Base-by-base conservation (phyloP, 1,284 basidiomycete genomes). In the Phellopilus nigrolimitatus region DNA sequence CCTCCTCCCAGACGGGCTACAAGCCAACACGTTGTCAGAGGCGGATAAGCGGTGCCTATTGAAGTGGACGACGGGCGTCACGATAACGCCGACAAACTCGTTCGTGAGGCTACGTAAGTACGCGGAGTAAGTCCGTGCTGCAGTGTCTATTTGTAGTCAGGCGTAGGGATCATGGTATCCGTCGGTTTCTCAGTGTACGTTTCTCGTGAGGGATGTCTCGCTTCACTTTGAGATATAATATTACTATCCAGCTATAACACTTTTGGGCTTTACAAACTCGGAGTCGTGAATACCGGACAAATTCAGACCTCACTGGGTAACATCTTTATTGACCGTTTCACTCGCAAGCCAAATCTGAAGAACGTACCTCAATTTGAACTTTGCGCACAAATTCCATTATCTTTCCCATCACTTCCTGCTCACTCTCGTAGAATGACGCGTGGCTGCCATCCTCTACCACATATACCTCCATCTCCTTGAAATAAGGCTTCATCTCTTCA, bases 61-160 rank as follows among this genome's bases (percentile, higher is more conserved):
- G 15, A 53, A 56, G 5, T 71, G 69, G 69, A 60, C 45, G 13
- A 58, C 62, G 3, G 62, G 65, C 1, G 19, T 68, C 15, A 62
- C 69, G 0, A 53, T 68, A 54, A 64, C 61, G 12, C 69, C 69
- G 0, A 12, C 58, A 19, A 60, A 64, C 25, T 39, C 61, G 7
- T 54, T 54, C 19, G 56, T 66, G 39, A 62, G 56, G 44, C 27
- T 64, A 2, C 56, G 53, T 25, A 49, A 24, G 19, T 49, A 40
- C 22, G 8, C 37, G 15, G 17, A 39, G 12, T 12, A 47, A 34
- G 28, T n/a, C n/a, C n/a, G n/a, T n/a, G n/a, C n/a, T n/a, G n/a
- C n/a, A n/a, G n/a, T n/a, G n/a, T n/a, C n/a, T n/a, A n/a, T n/a
- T n/a, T n/a, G n/a, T n/a, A n/a, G n/a, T n/a, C n/a, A n/a, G n/a